Evolutionary conservation across 108 stramenopile genomes (phyloP).

Genomic region (Skeletonema marinoi): DNA sequence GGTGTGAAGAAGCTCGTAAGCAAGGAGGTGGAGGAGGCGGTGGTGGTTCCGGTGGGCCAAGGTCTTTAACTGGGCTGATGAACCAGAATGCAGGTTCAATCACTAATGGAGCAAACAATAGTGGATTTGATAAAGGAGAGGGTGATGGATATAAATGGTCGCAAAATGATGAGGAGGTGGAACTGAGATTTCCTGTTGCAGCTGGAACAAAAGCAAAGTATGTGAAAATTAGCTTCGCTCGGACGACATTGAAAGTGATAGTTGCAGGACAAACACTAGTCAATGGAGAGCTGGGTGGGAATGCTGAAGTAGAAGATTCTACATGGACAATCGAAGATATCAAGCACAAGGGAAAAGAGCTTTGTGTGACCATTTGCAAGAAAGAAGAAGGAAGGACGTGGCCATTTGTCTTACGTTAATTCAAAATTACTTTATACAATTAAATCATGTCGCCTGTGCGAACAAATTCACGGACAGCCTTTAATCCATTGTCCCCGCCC

Average conservation of each 20-base stretch:
- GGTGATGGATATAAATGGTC: constrained; percentile 62
- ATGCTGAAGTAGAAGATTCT: constrained; percentile 56
- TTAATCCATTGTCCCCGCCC: constrained; percentile 11
- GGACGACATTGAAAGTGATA: constrained; percentile 50
- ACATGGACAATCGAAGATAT: constrained; percentile 71
- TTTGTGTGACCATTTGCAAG: constrained; percentile 63
- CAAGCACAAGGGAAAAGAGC: constrained; percentile 42
- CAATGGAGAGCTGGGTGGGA: constrained; percentile 52
- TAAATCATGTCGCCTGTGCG: constrained; percentile 16
- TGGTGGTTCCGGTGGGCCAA: constrained; percentile 41
- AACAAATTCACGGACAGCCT: constrained; percentile 40
- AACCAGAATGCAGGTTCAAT: constrained; percentile 17
- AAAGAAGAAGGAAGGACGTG: constrained; percentile 47
- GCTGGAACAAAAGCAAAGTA: constrained; percentile 59
- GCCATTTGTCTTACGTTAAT: constrained; percentile 31
- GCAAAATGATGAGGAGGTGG: constrained; percentile 80
- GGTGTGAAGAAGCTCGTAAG: constrained; percentile 57
- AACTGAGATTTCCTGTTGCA: constrained; percentile 64
- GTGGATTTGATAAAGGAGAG: constrained; percentile 31
- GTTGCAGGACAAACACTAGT: constrained; percentile 58
- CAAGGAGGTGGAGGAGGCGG: constrained; percentile 65
- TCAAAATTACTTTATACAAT: constrained; percentile 6
- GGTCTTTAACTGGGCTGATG: constrained; percentile 30
- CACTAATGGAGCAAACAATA: constrained; percentile 5
- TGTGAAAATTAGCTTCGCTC: constrained; percentile 67